Evolutionary conservation across 306 rosid species (phyloP).

Genomic region (Corylus americana): DNA sequence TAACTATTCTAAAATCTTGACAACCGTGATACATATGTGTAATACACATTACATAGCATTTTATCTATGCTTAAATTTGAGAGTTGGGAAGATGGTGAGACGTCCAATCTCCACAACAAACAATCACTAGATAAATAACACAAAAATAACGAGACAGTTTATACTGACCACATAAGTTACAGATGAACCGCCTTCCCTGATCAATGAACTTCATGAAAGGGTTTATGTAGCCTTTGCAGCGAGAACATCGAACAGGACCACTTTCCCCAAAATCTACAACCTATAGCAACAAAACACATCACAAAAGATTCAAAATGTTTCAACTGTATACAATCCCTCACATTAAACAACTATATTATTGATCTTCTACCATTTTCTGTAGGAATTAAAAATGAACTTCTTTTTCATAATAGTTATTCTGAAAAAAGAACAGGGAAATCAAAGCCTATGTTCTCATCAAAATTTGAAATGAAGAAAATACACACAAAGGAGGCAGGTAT

Average conservation of each 20-base stretch:
- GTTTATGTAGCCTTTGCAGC: constrained; percentile 95
- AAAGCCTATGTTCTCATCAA: neutral
- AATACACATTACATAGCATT: neutral
- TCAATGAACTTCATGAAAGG: constrained; percentile 97
- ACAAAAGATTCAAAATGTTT: neutral
- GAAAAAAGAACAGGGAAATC: neutral
- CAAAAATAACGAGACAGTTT: constrained; percentile 14
- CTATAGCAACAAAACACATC: constrained; percentile 37
- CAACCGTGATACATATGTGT: neutral
- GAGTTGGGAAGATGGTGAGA: neutral
- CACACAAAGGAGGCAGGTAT: neutral
- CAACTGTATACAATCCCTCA: neutral
- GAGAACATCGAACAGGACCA: constrained; percentile 98
- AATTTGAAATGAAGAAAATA: neutral
- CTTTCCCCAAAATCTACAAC: constrained; percentile 98
- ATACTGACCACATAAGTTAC: constrained; percentile 94
- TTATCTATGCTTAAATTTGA: neutral
- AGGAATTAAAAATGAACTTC: neutral
- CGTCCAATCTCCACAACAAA: neutral
- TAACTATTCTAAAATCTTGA: constrained; percentile 2
- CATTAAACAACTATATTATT: neutral
- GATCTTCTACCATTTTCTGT: neutral
- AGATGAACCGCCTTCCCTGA: constrained; percentile 93
- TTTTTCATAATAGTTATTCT: neutral
- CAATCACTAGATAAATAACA: neutral